Percentiles rank a stretch among this genome's conserved stretches.
Evolutionary conservation across 148 eudicot species (phyloP).

Genomic region (Vaccinium myrtillus): DNA sequence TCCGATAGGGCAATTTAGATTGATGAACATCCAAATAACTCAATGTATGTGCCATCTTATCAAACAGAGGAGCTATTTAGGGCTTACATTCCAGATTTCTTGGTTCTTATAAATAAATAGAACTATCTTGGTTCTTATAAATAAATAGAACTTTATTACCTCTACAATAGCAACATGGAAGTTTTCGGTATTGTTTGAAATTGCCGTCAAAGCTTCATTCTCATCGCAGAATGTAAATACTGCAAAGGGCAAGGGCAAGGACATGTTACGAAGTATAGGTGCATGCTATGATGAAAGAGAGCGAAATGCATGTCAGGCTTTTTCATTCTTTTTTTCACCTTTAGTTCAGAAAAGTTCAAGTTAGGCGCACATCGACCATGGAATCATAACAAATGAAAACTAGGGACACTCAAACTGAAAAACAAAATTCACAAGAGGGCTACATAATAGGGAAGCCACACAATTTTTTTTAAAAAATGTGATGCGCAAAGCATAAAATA

Average conservation of each 20-base stretch:
- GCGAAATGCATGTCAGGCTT: neutral
- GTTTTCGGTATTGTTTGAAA: constrained; percentile 42
- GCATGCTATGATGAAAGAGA: neutral
- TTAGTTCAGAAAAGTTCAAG: neutral
- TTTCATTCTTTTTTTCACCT: neutral
- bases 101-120: neutral
- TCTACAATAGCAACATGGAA: constrained; percentile 80
- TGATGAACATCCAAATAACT: neutral
- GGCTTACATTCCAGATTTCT: neutral
- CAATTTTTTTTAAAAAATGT: no score
- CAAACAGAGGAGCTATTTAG: neutral
- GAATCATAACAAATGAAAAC: neutral
- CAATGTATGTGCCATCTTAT: neutral
- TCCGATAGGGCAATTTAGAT: neutral
- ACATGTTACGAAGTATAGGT: constrained; percentile 4
- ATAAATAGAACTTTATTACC: constrained; percentile 35
- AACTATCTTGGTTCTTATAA: neutral
- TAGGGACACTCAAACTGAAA: neutral
- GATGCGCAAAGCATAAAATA: neutral
- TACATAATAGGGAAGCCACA: neutral
- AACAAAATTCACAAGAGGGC: neutral
- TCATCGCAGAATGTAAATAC: constrained; percentile 57
- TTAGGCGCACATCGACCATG: neutral
- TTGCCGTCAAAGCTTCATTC: constrained; percentile 59
- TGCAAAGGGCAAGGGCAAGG: constrained; percentile 28